phyloP scores from a whole-genome alignment of 768 basidiomycete species.

The Rhodotorula paludigena region DNA sequence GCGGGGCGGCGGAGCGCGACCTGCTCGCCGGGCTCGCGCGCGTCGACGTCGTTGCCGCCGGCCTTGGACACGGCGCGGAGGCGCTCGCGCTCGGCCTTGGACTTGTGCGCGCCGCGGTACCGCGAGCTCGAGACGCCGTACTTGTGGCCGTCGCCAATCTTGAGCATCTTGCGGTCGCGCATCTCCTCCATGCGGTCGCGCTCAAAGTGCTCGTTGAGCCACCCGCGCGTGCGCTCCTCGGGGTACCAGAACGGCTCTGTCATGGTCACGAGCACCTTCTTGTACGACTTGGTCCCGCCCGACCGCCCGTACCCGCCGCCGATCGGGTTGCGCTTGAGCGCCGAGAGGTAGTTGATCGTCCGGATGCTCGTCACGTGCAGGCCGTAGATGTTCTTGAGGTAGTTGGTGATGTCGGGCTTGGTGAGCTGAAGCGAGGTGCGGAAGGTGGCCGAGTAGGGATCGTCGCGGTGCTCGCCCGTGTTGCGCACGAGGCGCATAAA shows the following conservation, averaged over 20 bases:
- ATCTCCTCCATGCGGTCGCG: slow-evolving; percentile 39
- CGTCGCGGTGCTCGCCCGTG: slow-evolving; percentile 31
- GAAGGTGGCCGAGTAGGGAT: slow-evolving; percentile 43
- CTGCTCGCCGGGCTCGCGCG: slow-evolving; percentile 16
- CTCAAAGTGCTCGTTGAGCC: slow-evolving; percentile 42
- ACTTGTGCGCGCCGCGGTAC: slow-evolving; percentile 36
- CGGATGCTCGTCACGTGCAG: slow-evolving; percentile 38
- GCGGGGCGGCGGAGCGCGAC: slow-evolving; percentile 12
- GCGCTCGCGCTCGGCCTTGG: slow-evolving; percentile 16
- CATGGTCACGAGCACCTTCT: slow-evolving; percentile 41
- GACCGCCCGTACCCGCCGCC: slow-evolving; percentile 30
- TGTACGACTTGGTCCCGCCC: slow-evolving; percentile 40
- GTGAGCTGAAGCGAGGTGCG: slow-evolving; percentile 40
- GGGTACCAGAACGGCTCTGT: slow-evolving; percentile 44
- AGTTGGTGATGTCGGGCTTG: slow-evolving; percentile 43
- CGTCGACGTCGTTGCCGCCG: slow-evolving; percentile 15
- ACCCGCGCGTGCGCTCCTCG: slow-evolving; percentile 33
- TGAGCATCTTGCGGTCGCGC: slow-evolving; percentile 40
- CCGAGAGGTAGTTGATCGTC: slow-evolving; percentile 40
- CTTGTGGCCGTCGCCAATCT: slow-evolving; percentile 37
- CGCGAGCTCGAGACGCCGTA: slow-evolving; percentile 21
- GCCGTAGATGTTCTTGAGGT: slow-evolving; percentile 43
- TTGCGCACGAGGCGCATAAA: slow-evolving; percentile 43
- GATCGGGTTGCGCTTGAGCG: slow-evolving; percentile 38
- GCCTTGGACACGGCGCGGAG: slow-evolving; percentile 6